Evolutionary conservation across 1,284 basidiomycete genomes (phyloP), one percentile per base, ranked within the genome.

Genomic region (Fomitiporia mediterranea): DNA sequence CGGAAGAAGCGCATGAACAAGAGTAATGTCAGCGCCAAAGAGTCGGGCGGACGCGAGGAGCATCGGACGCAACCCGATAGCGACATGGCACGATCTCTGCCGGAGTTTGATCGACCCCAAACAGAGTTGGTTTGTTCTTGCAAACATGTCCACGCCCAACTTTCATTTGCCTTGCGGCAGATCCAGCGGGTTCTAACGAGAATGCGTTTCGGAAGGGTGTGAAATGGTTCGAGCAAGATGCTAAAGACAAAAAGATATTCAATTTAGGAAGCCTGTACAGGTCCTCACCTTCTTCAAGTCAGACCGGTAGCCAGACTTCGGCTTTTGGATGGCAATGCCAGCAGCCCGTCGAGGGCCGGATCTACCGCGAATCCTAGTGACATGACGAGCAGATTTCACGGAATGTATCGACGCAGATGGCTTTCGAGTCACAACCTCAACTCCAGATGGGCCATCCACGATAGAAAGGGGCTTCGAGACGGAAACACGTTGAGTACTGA

Each of bases 281-380:
- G 60, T 25, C 82, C 90, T 82, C 76, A 93, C 91, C 55, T 76
- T 70, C 61, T 91, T 82, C 67, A 94, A 82, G 72, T 94, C 91
- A 61, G 89, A 79, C 60, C 91, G 82, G 80, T 93, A 94, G 56
- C 85, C 84, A 68, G 79, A 81, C 75, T 81, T 86, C 55, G 87
- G 82, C 65, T 80, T 69, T 62, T 77, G 72, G 48, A 87, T 79
- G 60, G 81, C 82, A 63, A 89, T 78, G 71, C 91, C 89, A 63
- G 83, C 74, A 44, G 88, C 79, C 60, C 89, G 83, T 68, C 92
- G 87, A 51, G 79, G 70, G 53, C 90, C 89, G 55, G 90, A 88
- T 56, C 85, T 80, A 63, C 81, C 75, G 59, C 88, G 83, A 69
- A 94, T 79, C 62, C 72, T 70, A 60, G 81, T 73, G 53, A 77